Evolutionary conservation across 768 basidiomycete species (phyloP).

Genomic region (Leccinum fibrillosum): DNA sequence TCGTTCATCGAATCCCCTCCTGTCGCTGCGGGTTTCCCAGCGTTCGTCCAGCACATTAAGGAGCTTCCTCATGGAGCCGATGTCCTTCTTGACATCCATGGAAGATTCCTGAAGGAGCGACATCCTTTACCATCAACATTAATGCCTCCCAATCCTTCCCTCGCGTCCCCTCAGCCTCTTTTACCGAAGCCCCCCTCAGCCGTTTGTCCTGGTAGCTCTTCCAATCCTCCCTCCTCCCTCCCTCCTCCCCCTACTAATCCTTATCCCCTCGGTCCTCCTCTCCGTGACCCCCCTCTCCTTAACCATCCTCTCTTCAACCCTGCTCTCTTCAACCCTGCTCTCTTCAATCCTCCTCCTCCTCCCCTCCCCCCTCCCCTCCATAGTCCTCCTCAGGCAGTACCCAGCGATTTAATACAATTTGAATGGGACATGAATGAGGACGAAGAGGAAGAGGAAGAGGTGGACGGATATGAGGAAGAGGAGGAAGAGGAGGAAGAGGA

Average conservation of each 20-base stretch:
- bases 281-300: too few relatives aligned
- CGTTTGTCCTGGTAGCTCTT: not conserved
- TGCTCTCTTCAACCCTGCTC: too few relatives aligned
- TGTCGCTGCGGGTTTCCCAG: not conserved
- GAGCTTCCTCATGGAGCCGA: not conserved
- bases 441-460: too few relatives aligned
- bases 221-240: not conserved
- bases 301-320: too few relatives aligned
- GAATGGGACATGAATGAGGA: too few relatives aligned
- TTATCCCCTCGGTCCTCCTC: too few relatives aligned
- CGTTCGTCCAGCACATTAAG: not conserved
- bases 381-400: too few relatives aligned
- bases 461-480: too few relatives aligned
- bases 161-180: not conserved
- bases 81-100: not conserved
- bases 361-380: too few relatives aligned
- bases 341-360: too few relatives aligned
- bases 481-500: too few relatives aligned
- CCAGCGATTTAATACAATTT: too few relatives aligned
- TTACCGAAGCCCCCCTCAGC: not conserved
- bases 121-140: not conserved
- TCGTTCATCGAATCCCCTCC: not conserved
- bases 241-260: not conserved
- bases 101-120: not conserved
- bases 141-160: not conserved